Evolutionary conservation across 2,329 filamentous ascomycete species (phyloP), one percentile per base, ranked within the genome.

Genomic region (Pseudogymnoascus sp.): DNA sequence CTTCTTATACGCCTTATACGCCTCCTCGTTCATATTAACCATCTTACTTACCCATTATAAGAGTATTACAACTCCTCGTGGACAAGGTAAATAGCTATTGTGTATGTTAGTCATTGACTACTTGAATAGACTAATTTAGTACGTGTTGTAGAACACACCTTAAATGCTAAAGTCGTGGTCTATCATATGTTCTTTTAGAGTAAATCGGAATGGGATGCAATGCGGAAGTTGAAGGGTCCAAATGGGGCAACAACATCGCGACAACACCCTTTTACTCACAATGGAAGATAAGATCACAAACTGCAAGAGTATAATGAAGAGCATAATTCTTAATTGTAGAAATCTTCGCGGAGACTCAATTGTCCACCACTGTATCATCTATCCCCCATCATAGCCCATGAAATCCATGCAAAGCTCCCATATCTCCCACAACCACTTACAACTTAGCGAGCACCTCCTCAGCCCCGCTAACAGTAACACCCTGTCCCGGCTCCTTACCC

Each of bases 401-500:
- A 48, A 48, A 48, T 12, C 17, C 27, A 51, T 5, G 25, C 44
- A 51, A 51, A 51, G 25, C 27, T n/a, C 7, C 15, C 1, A 2
- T 17, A 31, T 31, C 27, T 10, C 44, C 25, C 15, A 10, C 15
- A 5, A 9, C 3, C 38, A 2, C 21, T 9, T 51, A 51, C 44
- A 51, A 51, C 44, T 51, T 51, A 3, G 44, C 44, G 10, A 73
- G 64, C 8, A 72, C 68, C 62, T 71, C 68, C 62, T 72, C 70
- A 15, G 71, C 71, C 38, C 69, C 66, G 33, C 67, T 69, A 59
- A 73, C 71, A 1, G 64, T 64, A 8, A 73, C 66, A n/a, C 70
- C 68, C 25, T 65, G 65, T 44, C 29, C 41, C 15, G 65, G 67
- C 78, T 90, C 87, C 67, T 81, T 84, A 75, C 86, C 86, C 29